Conservation (phyloP, 345 rosid species). For the Psidium friedrichsthalianum region DNA sequence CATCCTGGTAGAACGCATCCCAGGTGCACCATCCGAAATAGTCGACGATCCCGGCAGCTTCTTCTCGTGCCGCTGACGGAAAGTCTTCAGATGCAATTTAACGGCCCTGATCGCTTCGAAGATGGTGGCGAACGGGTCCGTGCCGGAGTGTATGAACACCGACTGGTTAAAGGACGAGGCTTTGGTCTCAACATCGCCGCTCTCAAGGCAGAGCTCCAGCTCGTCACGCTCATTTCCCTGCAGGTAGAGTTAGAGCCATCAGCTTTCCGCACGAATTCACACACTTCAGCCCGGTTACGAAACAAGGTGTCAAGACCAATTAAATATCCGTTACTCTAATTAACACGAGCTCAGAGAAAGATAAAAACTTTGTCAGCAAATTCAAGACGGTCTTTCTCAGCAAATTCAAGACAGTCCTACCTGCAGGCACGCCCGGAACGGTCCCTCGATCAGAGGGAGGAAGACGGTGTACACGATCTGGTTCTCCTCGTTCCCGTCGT, state of each 20-base stretch:
- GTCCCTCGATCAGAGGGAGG: conserved; percentile 75
- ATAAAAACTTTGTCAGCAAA: too few relatives aligned
- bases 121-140: conserved; percentile 70
- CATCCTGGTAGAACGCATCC: conserved; percentile 96
- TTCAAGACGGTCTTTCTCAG: not conserved
- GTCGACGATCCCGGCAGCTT: conserved; percentile 64
- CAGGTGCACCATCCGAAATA: conserved; percentile 98
- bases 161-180: conserved; percentile 62
- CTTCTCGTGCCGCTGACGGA: conserved; percentile 86
- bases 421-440: conserved; percentile 58
- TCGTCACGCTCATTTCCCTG: conserved; percentile 67
- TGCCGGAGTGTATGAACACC: conserved; percentile 57
- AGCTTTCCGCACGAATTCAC: too few relatives aligned
- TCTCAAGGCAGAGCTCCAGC: conserved; percentile 84
- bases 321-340: too few relatives aligned
- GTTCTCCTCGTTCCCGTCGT: conserved; percentile 43
- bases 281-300: too few relatives aligned
- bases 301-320: too few relatives aligned
- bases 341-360: not conserved
- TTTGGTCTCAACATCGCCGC: conserved; percentile 63
- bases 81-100: conserved; percentile 54
- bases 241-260: not conserved
- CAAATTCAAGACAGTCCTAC: not conserved
- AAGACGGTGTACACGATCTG: conserved; percentile 70
- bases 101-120: conserved; percentile 64